phyloP scores from a whole-genome alignment of 352 stramenopile genomes.

The Elongisporangium anandrum region DNA sequence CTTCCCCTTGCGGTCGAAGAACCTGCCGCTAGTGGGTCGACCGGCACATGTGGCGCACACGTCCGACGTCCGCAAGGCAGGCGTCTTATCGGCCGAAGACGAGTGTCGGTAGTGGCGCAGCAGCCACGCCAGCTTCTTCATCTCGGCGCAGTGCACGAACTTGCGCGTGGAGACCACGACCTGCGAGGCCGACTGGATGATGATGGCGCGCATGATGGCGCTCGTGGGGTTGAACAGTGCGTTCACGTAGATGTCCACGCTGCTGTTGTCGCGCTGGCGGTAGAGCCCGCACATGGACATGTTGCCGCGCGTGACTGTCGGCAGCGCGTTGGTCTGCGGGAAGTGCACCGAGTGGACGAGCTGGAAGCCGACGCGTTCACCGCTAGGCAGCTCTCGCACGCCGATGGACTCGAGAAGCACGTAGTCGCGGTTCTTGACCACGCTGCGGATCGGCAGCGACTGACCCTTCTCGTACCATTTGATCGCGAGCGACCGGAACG shows the following conservation, averaged over 20 bases:
- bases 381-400: constrained; percentile 20
- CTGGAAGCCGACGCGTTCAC: constrained; percentile 51
- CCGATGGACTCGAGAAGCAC: constrained; percentile 50
- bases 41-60: neutral
- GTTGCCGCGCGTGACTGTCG: constrained; percentile 27
- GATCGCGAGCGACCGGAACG: constrained; percentile 26
- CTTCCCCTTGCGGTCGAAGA: neutral
- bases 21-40: neutral
- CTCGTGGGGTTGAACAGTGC: constrained; percentile 18
- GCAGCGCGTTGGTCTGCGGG: constrained; percentile 17
- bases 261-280: constrained; percentile 12
- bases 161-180: constrained; percentile 15
- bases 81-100: neutral
- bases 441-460: constrained; percentile 16
- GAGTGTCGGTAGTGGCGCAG: constrained; percentile 12
- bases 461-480: constrained; percentile 32
- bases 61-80: neutral
- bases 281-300: constrained; percentile 44
- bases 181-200: constrained; percentile 15
- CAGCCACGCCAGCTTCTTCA: constrained; percentile 26
- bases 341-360: constrained; percentile 46
- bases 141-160: constrained; percentile 25
- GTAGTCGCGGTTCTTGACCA: constrained; percentile 46
- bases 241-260: constrained; percentile 13
- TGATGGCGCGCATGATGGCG: constrained; percentile 15